Evolutionary conservation across 345 rosid genomes (phyloP), one percentile per base, ranked within the genome.

Genomic region (Euphorbia lathyris): DNA sequence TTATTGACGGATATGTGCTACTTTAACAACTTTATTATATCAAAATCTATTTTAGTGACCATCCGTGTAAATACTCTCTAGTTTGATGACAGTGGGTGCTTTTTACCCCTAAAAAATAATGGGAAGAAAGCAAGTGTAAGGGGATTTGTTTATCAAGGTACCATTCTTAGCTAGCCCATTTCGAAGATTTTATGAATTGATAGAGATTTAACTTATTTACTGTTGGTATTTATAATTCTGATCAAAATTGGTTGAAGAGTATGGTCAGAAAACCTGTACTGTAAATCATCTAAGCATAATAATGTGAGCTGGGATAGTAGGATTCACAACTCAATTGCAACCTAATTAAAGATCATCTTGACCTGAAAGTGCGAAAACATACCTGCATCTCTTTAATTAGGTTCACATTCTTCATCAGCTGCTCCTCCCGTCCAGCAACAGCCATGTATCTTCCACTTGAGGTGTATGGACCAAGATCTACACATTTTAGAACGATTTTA

Each of bases 391-490:
- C 99, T 83, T 79, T 89, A 63, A 85, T 76, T 71, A 87, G 77
- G 69, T 62, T 83, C 84, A 90, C 56, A 73, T 68, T 86, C 76
- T 80, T 81, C 96, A 85, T 76, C 55, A 95, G 74, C 78, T 92
- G 99, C 65, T 97, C 99, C 78, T 89, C 90, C 62, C 94, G 94
- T 74, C 96, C 99, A 77, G 91, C 93, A 80, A 82, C 89, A 30
- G 88, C 88, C 93, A 95, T 86, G 84, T 86, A 86, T 52, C 97
- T 86, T 71, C 99, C 99, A 79, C 94, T 88, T 25, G 92, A 62
- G 34, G 92, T 89, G 77, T 95, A 95, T 25, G 97, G 98, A 78
- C 97, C 99, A 79, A 96, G 86, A 66, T 90, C 99, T 96, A 83
- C 73, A 86, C 34, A 77, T 48, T 40, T 36, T 13, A 59, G 55